Evolutionary conservation across 2,329 filamentous ascomycete genomes (phyloP), one percentile per base, ranked within the genome.

Genomic region (Colletotrichum sp.): DNA sequence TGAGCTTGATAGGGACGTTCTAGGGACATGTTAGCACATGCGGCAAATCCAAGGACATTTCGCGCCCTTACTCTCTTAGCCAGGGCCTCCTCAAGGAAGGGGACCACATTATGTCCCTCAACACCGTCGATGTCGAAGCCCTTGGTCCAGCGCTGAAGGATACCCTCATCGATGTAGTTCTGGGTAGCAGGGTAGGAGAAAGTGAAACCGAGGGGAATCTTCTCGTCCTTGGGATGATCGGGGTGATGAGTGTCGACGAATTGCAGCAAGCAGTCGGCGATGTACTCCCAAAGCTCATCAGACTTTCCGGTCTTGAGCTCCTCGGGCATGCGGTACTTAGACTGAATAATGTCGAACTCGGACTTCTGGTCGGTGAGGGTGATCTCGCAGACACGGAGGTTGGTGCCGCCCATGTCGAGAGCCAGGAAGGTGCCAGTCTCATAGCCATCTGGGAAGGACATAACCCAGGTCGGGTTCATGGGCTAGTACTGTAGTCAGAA

Each of bases 391-490:
- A 99, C 96, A 84, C 96, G 94, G 78, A 98, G 88, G 85, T 99
- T 99, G 82, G 96, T 99, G 81, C 96, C 96, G 74, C 96, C 96
- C 94, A 99, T 98, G 83, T 99, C 96, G 57, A 99, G 90, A 71
- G 96, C 96, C 52, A 99, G 89, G 84, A 93, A 98, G 16, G 94
- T 97, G 77, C 96, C 96, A 10, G 93, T 95, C 86, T 98, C 96
- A 79, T 96, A 86, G 79, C 96, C 96, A 83, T 94, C 94, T 26
- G 96, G 96, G 85, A 95, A 95, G 63, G 92, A 92, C 92, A 98
- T 96, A 78, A 98, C 96, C 96, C 96, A 98, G 72, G 96, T 98
- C 75, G 96, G 95, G 87, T 98, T 98, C 96, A 99, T 98, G 76
- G 96, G 96, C 95, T 98, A 80, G 62, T 8, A 34, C 7, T 24